Evolutionary conservation across 2,329 filamentous ascomycete species (phyloP), one percentile per base, ranked within the genome.

Genomic region (Botryotinia convoluta): DNA sequence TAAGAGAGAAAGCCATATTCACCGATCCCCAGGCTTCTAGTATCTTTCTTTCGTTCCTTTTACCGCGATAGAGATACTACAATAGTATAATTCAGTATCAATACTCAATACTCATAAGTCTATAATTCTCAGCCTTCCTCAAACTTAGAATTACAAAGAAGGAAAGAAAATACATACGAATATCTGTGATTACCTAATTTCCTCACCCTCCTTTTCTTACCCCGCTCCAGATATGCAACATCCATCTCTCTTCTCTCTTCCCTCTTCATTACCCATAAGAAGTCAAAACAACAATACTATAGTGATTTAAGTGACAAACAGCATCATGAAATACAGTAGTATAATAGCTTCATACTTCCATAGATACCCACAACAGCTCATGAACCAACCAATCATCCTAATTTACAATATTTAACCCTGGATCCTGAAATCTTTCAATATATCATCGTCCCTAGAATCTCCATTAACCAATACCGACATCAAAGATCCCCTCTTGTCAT

Each of bases 291-390:
- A 26, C 48, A 51, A 51, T 51, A 0, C 26, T n/a, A 14, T 14
- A 51, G 0, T 10, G 4, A 1, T 48, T 1, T 16, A 14, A 51
- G 4, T n/a, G 1, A n/a, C 22, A n/a, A 10, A 54, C 4, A 54
- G 2, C 26, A 5, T 3, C 26, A n/a, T 2, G 2, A 54, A n/a
- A 54, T 5, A 3, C 48, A 51, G 48, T 51, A n/a, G 48, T 14
- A 16, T 16, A 14, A 16, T 0, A 54, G 48, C 26, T 54, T 54
- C 48, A 54, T 4, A 54, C 16, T 12, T 16, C 12, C 26, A n/a
- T n/a, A 26, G 3, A 48, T 12, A 12, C 1, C 4, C 12, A 54
- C 12, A n/a, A 5, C 26, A 54, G 10, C 48, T 16, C 48, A 48
- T 26, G 9, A 26, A 48, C 22, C 10, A 14, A 48, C 4, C 4